phyloP scores from a whole-genome alignment of 768 basidiomycete genomes.

The Pulveroboletus sp. region DNA sequence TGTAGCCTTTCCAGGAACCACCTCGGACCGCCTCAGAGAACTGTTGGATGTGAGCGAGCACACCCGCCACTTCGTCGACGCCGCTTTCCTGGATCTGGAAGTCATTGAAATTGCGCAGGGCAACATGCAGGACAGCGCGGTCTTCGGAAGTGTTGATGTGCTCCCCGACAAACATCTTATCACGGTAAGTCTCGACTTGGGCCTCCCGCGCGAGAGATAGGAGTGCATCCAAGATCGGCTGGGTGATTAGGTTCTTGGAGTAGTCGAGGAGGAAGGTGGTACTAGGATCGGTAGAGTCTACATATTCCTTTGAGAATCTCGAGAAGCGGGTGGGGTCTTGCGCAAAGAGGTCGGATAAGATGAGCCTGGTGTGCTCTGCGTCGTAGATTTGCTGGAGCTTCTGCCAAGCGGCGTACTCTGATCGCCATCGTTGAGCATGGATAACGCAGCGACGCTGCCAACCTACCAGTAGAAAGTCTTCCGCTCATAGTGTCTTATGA shows the following conservation, averaged over 20 bases:
- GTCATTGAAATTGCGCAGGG: conserved; percentile 75
- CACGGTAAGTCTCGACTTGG: conserved; percentile 73
- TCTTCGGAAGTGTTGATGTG: conserved; percentile 99
- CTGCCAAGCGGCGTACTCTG: conserved; percentile 89
- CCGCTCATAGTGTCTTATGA: conserved; percentile 48
- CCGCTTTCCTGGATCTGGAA: conserved; percentile 80
- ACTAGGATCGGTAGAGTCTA: conserved; percentile 55
- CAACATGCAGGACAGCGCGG: conserved; percentile 93
- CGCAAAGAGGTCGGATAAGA: conserved; percentile 90
- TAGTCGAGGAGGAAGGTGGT: conserved; percentile 90
- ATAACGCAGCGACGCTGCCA: background rate
- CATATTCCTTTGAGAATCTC: conserved; percentile 78
- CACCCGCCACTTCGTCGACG: conserved; percentile 74
- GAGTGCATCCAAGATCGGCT: conserved; percentile 74
- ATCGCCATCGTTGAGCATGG: background rate
- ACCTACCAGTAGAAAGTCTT: conserved; percentile 54
- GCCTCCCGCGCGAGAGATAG: conserved; percentile 83
- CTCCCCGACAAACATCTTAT: conserved; percentile 92
- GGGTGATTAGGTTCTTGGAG: conserved; percentile 93
- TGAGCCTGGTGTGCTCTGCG: conserved; percentile 61
- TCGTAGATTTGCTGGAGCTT: conserved; percentile 84
- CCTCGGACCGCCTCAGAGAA: conserved; percentile 82
- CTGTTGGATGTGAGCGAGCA: conserved; percentile 86
- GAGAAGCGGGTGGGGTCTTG: conserved; percentile 83
- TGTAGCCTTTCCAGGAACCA: conserved; percentile 95